Conservation (phyloP, 2,329 filamentous ascomycete genomes). For the Gaeumannomyces sp. region DNA sequence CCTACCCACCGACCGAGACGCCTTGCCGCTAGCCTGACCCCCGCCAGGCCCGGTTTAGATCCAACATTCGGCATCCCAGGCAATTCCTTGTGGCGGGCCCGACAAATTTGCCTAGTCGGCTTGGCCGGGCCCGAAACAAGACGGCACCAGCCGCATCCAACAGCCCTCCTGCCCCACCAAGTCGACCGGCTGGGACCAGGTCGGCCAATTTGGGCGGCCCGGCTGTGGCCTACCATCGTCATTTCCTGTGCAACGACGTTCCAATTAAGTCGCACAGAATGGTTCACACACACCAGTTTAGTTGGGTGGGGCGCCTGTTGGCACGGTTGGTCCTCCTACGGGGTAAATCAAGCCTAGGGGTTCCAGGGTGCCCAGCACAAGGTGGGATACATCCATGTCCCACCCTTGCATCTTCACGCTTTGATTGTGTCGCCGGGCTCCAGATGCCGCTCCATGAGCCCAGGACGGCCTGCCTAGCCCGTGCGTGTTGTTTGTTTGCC, state of each 20-base stretch:
- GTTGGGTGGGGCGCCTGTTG: not conserved
- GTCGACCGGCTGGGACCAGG: not conserved
- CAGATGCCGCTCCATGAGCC: too few species aligned
- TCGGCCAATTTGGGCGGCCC: not conserved
- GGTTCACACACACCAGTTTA: not conserved
- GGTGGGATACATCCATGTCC: not conserved
- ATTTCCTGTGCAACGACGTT: not conserved
- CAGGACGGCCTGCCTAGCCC: too few species aligned
- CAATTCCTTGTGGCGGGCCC: too few species aligned
- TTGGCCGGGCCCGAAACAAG: not conserved
- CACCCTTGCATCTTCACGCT: not conserved
- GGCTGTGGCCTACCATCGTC: not conserved
- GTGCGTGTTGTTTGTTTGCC: too few species aligned
- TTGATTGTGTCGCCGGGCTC: not conserved
- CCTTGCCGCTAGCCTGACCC: not conserved
- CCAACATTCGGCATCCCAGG: not conserved
- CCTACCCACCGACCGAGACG: not conserved
- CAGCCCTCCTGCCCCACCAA: not conserved
- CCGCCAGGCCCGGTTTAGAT: too few species aligned
- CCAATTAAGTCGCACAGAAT: not conserved
- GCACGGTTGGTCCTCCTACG: not conserved
- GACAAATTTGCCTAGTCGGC: not conserved
- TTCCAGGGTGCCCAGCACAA: too few species aligned
- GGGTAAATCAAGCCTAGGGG: not conserved
- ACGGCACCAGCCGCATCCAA: not conserved